These are phyloP conservation scores for Lachancea thermotolerans DNA, from an alignment of 805 yeast species.

Conservation along the genomic window DNA sequence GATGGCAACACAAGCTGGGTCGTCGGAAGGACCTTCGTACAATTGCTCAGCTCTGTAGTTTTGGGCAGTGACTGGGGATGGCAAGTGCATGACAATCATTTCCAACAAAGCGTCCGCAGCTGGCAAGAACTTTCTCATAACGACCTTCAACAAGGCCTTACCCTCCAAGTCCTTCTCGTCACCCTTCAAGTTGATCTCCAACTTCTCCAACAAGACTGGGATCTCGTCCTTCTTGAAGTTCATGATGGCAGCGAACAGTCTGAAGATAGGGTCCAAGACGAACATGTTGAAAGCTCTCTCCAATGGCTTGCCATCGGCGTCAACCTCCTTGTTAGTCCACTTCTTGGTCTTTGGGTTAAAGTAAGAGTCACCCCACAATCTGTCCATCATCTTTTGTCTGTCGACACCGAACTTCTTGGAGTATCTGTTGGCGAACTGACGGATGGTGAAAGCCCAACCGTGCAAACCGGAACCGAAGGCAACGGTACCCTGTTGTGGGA, in stretches of 20 bases:
- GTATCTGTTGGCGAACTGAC: slow-evolving; percentile 97
- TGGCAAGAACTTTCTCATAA: slow-evolving; percentile 99
- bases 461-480: slow-evolving; percentile 99
- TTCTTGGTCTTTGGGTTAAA: slow-evolving; percentile 99
- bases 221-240: slow-evolving; percentile 98
- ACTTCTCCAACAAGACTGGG: slow-evolving; percentile 84
- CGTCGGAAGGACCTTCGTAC: slow-evolving; percentile 98
- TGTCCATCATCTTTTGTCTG: slow-evolving; percentile 95
- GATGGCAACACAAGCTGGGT: slow-evolving; percentile 83
- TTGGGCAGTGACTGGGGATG: slow-evolving; percentile 99
- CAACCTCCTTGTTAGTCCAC: slow-evolving; percentile 95
- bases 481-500: slow-evolving; percentile 98
- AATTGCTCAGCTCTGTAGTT: slow-evolving; percentile 97
- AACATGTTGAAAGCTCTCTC: slow-evolving; percentile 99
- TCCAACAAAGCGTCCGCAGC: slow-evolving; percentile 99
- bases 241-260: slow-evolving; percentile 94
- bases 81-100: slow-evolving; percentile 97
- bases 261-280: slow-evolving; percentile 97
- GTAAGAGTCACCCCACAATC: slow-evolving; percentile 99
- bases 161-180: slow-evolving; percentile 98
- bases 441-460: slow-evolving; percentile 99
- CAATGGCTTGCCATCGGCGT: slow-evolving; percentile 88
- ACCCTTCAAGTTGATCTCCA: slow-evolving; percentile 87
- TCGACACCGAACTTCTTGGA: slow-evolving; percentile 99
- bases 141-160: slow-evolving; percentile 95